Evolutionary conservation across 148 eudicot species (phyloP).

Genomic region (Nepenthes mirabilis): DNA sequence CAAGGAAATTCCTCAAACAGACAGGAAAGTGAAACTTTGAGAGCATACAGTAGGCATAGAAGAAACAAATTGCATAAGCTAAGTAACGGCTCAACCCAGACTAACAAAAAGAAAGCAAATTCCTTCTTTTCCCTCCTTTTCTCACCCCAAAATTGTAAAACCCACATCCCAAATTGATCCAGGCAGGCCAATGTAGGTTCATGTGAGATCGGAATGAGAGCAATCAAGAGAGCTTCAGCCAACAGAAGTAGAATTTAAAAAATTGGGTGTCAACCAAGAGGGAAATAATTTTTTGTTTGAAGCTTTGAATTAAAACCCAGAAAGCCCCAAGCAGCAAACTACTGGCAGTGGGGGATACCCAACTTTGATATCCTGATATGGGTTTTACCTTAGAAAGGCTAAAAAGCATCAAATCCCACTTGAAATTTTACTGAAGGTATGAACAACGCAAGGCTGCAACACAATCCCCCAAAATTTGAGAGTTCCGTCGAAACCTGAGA

Average conservation of each 20-base stretch:
- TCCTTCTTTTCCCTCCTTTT: slow-evolving; percentile 26
- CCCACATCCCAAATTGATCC: slow-evolving; percentile 11
- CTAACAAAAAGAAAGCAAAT: slow-evolving; percentile 51
- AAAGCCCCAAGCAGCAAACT: slow-evolving; percentile 12
- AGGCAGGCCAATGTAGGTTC: slow-evolving; percentile 2
- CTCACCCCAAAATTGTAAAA: slow-evolving; percentile 2
- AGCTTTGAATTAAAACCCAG: slow-evolving; percentile 18
- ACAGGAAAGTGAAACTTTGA: slow-evolving; percentile 67
- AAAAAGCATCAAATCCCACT: slow-evolving; percentile 31
- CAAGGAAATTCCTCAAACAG: slow-evolving; percentile 22
- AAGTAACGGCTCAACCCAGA: slow-evolving; percentile 61
- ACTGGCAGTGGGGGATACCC: slow-evolving; percentile 8
- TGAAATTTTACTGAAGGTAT: slow-evolving; percentile 5
- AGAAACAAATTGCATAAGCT: slow-evolving; percentile 31
- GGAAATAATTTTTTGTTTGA: slow-evolving; percentile 4
- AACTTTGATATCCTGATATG: slow-evolving; percentile 25
- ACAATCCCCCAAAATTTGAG: slow-evolving; percentile 19
- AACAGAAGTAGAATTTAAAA: slow-evolving; percentile 9
- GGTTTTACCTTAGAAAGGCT: slow-evolving; percentile 18
- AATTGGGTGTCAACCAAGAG: slow-evolving; percentile 1
- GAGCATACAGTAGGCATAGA: slow-evolving; percentile 63
- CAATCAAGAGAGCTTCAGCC: background rate
- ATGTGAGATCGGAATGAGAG: slow-evolving; percentile 9
- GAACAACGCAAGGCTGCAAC: slow-evolving; percentile 6
- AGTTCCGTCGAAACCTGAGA: slow-evolving; percentile 14